Conservation (phyloP, 192 early-diverging fungal species). For the Podochytrium sp. region DNA sequence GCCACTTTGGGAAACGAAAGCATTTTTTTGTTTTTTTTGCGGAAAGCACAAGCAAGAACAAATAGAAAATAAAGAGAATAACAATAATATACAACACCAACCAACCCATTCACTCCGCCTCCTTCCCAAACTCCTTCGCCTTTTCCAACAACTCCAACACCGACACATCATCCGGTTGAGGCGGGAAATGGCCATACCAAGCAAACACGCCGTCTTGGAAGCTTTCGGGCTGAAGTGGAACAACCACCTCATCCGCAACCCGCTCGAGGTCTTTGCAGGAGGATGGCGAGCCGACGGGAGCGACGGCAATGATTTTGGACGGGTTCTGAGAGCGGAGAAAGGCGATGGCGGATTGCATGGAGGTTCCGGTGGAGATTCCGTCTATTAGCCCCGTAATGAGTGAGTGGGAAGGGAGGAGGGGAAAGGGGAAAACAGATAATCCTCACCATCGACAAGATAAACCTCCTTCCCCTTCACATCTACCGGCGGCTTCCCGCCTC, state of each 20-base stretch:
- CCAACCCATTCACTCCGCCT: no score
- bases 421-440: no score
- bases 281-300: slow-evolving; percentile 36
- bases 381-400: background rate
- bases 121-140: background rate
- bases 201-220: no score
- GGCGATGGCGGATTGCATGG: slow-evolving; percentile 33
- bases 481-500: slow-evolving; percentile 24
- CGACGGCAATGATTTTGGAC: slow-evolving; percentile 31
- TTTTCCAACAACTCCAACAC: slow-evolving; percentile 39
- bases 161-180: slow-evolving; percentile 44
- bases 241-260: slow-evolving; percentile 38
- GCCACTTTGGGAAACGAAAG: background rate
- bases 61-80: no score
- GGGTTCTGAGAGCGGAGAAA: slow-evolving; percentile 23
- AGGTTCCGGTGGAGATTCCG: slow-evolving; percentile 30
- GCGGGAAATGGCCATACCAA: slow-evolving; percentile 37
- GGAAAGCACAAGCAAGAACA: no score
- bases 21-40: background rate
- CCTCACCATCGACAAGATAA: slow-evolving; percentile 40
- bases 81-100: no score
- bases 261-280: slow-evolving; percentile 2
- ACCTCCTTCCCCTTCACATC: slow-evolving; percentile 32
- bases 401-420: background rate
- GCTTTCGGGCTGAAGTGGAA: slow-evolving; percentile 22